Evolutionary conservation across 805 yeast genomes (phyloP), one percentile per base, ranked within the genome.

Genomic region (Yarrowia deformans): DNA sequence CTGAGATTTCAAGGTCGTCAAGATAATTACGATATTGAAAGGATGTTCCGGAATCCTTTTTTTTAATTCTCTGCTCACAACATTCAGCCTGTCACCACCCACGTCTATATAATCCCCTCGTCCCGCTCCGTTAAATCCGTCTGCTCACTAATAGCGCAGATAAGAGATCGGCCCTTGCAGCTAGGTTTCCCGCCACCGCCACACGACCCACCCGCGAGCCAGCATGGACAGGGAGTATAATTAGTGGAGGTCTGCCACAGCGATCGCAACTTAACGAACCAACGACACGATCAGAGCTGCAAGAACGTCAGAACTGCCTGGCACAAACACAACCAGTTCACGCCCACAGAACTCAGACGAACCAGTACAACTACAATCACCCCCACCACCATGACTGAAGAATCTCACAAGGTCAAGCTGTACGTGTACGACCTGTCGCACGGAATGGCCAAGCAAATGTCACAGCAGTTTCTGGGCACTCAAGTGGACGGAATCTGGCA

Each of bases 401-500:
- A 49, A 12, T 58, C 68, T 16, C 78, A 70, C 69, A 78, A 81
- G 4, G 89, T 87, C 10, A 77, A 85, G 72, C 82, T 87, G 3
- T 84, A 85, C 73, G 88, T 88, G 12, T 88, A 88, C 73, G 92
- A 88, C 72, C 81, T 88, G 23, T 85, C 90, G 1, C 82, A 79
- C 39, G 91, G 91, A 0, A 75, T 88, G 70, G 92, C 92, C 6
- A 79, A 82, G 12, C 73, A 79, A 23, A 79, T 84, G 72, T 80
- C 88, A 5, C 83, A 80, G 18, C 80, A 81, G 76, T 73, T 88
- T 9, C 75, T 88, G 1, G 91, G 91, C 19, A 71, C 75, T 61
- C 79, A 75, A 48, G 48, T 86, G 9, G 90, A 88, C 37, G 92
- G 91, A 14, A 82, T 88, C 8, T 89, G 88, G 81, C 92, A 88